Percentiles rank a stretch among this genome's conserved stretches.
phyloP scores from a whole-genome alignment of 2,329 filamentous ascomycete genomes.

The Bipolaris gigantea region DNA sequence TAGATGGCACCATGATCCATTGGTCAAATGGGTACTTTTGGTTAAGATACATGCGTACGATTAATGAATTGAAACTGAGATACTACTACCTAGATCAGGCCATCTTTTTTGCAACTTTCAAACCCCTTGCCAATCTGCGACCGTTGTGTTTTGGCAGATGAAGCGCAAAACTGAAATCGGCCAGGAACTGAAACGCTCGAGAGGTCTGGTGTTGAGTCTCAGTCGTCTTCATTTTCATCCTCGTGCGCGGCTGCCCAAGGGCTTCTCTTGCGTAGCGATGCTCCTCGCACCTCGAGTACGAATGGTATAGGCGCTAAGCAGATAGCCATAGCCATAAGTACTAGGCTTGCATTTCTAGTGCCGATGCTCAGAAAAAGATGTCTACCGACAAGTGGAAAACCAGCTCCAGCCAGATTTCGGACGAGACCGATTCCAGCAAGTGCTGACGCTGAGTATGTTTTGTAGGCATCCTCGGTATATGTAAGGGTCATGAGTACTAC shows the following conservation, averaged over 20 bases:
- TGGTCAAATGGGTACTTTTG: background rate
- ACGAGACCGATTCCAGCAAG: slow-evolving; percentile 48
- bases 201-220: background rate
- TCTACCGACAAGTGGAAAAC: slow-evolving; percentile 38
- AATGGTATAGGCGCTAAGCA: slow-evolving; percentile 39
- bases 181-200: background rate
- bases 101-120: background rate
- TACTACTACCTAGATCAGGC: background rate
- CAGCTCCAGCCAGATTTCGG: slow-evolving; percentile 44
- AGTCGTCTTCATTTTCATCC: slow-evolving; percentile 25
- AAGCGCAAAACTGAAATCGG: background rate
- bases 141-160: background rate
- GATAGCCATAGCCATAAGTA: slow-evolving; percentile 35
- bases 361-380: slow-evolving; percentile 36
- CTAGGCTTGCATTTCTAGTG: slow-evolving; percentile 35
- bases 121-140: background rate
- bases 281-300: slow-evolving; percentile 39
- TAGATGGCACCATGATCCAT: background rate
- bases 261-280: slow-evolving; percentile 41
- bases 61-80: background rate
- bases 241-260: slow-evolving; percentile 46
- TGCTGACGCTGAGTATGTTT: slow-evolving; percentile 48
- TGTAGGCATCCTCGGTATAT: slow-evolving; percentile 55
- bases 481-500: slow-evolving; percentile 52
- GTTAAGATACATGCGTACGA: background rate